Evolutionary conservation across 495 filamentous ascomycete genomes (phyloP).

Genomic region (Terfezia claveryi): DNA sequence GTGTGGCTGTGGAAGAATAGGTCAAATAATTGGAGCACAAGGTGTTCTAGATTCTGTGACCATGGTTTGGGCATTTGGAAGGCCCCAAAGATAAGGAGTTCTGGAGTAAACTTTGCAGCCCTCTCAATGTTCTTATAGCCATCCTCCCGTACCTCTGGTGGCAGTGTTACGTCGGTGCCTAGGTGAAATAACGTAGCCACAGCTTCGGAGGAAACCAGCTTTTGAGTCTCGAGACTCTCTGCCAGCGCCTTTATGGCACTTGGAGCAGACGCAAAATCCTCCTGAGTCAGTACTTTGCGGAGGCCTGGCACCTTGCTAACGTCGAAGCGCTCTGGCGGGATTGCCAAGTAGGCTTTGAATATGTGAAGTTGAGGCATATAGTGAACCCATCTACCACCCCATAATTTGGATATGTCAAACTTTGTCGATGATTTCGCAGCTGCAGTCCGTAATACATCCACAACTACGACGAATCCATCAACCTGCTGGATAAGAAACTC

Average conservation of each 20-base stretch:
- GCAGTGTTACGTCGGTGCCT: slow-evolving; percentile 36
- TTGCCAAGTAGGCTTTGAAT: slow-evolving; percentile 53
- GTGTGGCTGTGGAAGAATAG: slow-evolving; percentile 41
- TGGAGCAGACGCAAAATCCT: slow-evolving; percentile 53
- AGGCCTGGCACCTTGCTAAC: slow-evolving; percentile 61
- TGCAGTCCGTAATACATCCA: slow-evolving; percentile 41
- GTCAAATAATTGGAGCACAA: slow-evolving; percentile 37
- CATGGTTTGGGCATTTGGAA: slow-evolving; percentile 38
- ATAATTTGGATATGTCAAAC: slow-evolving; percentile 58
- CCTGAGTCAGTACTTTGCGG: slow-evolving; percentile 48
- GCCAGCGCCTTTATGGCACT: slow-evolving; percentile 48
- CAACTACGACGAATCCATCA: slow-evolving; percentile 58
- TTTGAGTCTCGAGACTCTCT: slow-evolving; percentile 54
- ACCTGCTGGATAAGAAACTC: slow-evolving; percentile 45
- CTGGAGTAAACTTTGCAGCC: slow-evolving; percentile 18
- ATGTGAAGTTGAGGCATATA: slow-evolving; percentile 76
- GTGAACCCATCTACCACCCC: slow-evolving; percentile 79
- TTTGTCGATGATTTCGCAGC: slow-evolving; percentile 36
- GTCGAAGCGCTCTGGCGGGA: slow-evolving; percentile 51
- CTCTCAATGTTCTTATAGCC: slow-evolving; percentile 16
- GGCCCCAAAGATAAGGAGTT: slow-evolving; percentile 18
- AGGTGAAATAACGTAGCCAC: slow-evolving; percentile 62
- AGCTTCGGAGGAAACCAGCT: slow-evolving; percentile 71
- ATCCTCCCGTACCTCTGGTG: slow-evolving; percentile 11
- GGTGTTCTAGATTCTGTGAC: slow-evolving; percentile 37